Evolutionary conservation across 1,139 yeast species (phyloP), one percentile per base, ranked within the genome.

Genomic region (Arxiozyma slooffiae): DNA sequence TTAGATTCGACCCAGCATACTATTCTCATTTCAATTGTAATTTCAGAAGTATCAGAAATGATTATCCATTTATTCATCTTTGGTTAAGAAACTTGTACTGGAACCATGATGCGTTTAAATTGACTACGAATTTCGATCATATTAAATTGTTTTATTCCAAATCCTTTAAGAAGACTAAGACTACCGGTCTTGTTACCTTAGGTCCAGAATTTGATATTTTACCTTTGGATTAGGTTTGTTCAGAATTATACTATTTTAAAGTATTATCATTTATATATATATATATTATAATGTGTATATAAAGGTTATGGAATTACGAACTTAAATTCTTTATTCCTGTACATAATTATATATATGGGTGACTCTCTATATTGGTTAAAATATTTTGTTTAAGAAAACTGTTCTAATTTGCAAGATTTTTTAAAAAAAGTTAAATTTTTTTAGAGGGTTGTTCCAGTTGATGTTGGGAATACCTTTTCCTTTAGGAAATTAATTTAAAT

Each of bases 11-110:
- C 66, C 82, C 90, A 1, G 92, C 85, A 34, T 88, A 88, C 64
- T 88, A 82, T 50, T 94, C 86, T 67, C 96, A 88, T 68, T 89
- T 89, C 77, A 89, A 89, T 71, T 85, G 95, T 69, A 89, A 89
- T 67, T 68, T 85, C 55, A 80, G 80, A 51, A 83, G 79, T 77
- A 84, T 89, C 62, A 79, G 96, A 62, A 72, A 72, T 57, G 84
- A 85, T 59, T 89, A 79, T 66, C 96, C 96, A 18, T 69, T 75
- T 59, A 69, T 88, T 48, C 83, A 86, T 70, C 72, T 78, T 53
- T 89, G 95, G 94, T 67, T 88, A 57, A 74, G 84, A 59, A 78
- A 82, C 56, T 74, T 89, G 60, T 89, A 89, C 70, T 87, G 96
- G 95, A 82, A 83, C 60, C 64, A 77, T 50, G 79, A 81, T 18